Percentiles rank a stretch among this genome's conserved stretches.
phyloP scores from a whole-genome alignment of 345 rosid species.

The Sapria himalayana region DNA sequence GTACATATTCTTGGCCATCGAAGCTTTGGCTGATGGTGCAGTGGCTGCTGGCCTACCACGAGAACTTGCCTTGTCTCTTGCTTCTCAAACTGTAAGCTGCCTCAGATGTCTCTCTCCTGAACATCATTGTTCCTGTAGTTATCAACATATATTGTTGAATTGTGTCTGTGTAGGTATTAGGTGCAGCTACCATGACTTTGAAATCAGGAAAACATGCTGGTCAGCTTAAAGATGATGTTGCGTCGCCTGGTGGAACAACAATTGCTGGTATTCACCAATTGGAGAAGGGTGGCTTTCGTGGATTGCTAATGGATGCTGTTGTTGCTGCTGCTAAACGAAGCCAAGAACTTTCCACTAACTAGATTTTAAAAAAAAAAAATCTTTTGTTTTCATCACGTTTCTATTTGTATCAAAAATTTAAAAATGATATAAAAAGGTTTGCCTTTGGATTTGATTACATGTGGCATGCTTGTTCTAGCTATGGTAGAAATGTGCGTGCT shows the following conservation, averaged over 20 bases:
- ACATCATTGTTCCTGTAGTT: neutral
- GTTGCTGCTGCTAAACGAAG: slow-evolving; percentile 66
- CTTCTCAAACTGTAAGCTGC: slow-evolving; percentile 71
- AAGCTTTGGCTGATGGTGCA: slow-evolving; percentile 94
- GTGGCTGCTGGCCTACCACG: slow-evolving; percentile 93
- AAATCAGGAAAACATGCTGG: slow-evolving; percentile 81
- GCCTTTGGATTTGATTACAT: no score
- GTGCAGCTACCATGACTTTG: slow-evolving; percentile 68
- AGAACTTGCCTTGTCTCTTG: slow-evolving; percentile 64
- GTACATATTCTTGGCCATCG: slow-evolving; percentile 65
- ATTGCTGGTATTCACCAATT: slow-evolving; percentile 72
- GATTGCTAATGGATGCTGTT: slow-evolving; percentile 71
- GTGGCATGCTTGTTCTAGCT: no score
- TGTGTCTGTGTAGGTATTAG: slow-evolving; percentile 39
- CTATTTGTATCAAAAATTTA: no score
- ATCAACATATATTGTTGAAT: neutral
- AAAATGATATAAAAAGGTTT: no score
- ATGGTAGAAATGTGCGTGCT: no score
- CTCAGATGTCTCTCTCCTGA: neutral
- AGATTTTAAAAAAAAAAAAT: no score
- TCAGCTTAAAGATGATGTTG: slow-evolving; percentile 73
- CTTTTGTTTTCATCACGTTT: no score
- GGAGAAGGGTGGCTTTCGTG: slow-evolving; percentile 78
- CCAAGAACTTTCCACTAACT: slow-evolving; percentile 41
- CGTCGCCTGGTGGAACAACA: slow-evolving; percentile 87